Base-by-base conservation (phyloP, 2,329 filamentous ascomycete genomes). In the Rhinocladiella mackenziei region DNA sequence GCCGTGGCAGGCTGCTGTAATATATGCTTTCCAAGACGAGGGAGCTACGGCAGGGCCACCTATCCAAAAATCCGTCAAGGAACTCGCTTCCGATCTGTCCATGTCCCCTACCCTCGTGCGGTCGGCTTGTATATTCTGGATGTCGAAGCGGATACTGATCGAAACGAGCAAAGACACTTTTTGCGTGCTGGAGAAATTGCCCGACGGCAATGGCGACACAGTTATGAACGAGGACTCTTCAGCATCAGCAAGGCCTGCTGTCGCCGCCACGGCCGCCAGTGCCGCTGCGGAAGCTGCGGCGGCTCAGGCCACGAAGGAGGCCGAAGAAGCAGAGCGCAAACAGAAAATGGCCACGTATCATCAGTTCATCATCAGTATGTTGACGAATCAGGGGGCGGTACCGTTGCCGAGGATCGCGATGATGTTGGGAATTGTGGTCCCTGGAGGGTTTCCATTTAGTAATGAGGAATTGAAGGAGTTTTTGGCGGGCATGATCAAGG, bases 341-440 rank as follows among this genome's bases (percentile, higher is more conserved):
- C 83, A 86, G 62, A 80, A 81, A 58, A 80, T 78, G 63, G 72
- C 75, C 31, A 76, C 95, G 28, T 95, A 96, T 65, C 88, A 86
- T 79, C 84, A 89, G 59, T 97, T 95, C 62, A 89, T 98, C 46
- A 73, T 89, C 44, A 88, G 87, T 39, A 97, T 98, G 92, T 70
- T 98, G 65, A 96, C 88, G 50, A 96, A 96, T 64, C 84, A 88
- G 57, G 84, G 84, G 13, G 80, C 84, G 19, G 92, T 96, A 86
- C 83, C 86, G 38, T 70, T 89, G 47, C 74, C 74, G 43, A 79
- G 89, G 62, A 94, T 98, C 54, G 76, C 81, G 6, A 94, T 89
- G 83, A 96, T 97, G 87, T 76, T 98, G 74, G 88, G 87, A 67
- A 91, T 97, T 76, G 77, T 91, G 46, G 81, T 96, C 39, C 79